Base-by-base conservation (phyloP, 805 yeast genomes). In the Candida stauntonica region DNA sequence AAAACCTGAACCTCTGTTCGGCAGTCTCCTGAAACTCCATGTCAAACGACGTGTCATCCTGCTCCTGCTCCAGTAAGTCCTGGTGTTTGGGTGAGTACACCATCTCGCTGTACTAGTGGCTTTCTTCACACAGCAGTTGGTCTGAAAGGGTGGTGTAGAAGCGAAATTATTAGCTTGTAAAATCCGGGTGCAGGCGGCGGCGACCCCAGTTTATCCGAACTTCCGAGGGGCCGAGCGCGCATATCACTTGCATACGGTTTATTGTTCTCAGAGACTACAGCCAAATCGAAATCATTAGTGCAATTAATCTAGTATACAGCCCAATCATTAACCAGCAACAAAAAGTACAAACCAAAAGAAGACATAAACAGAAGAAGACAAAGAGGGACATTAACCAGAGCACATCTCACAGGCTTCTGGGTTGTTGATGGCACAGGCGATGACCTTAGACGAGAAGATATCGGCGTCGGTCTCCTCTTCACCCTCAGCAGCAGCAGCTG, bases 341-440 rank as follows among this genome's bases (percentile, higher is more conserved):
- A 26, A 17, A 19, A 31, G 20, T 12, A 29, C 23, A 29, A 18
- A 36, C 31, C 29, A 14, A 33, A 8, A 34, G 27, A 29, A 31
- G 16, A 31, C 9, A 18, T 29, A 35, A 37, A 24, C 21, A 33
- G 19, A 35, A 35, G 30, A 24, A 31, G 20, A 17, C 26, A 27
- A 14, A 11, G 14, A 32, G 26, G 8, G 18, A 18, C 17, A 31
- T 64, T 68, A 93, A 70, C 98, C 98, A 44, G 98, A 91, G 72
- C 99, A 93, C 98, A 93, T 93, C 60, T 91, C 91, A 68, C 99
- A 91, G 35, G 98, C 79, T 68, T 86, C 98, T 43, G 97, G 97
- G 70, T 93, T 91, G 63, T 85, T 81, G 62, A 93, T 88, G 40
- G 97, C 95, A 72, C 99, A 91, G 26, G 96, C 96, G 66, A 91